Evolutionary conservation across 208 protist species (phyloP).

Genomic region (Crithidia bombi): DNA sequence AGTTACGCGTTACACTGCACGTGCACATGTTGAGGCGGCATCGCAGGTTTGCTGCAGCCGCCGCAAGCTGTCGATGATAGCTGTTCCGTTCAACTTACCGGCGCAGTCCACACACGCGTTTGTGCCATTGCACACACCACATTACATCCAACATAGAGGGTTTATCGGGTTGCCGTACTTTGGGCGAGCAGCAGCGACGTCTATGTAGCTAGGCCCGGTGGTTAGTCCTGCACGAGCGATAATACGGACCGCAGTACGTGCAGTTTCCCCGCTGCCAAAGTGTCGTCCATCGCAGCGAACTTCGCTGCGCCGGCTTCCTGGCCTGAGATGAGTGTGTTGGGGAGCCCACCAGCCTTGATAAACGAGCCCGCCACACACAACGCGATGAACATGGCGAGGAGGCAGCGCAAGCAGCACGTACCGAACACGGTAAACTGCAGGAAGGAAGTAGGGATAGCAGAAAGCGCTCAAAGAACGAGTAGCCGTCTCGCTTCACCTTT

Average conservation of each 20-base stretch:
- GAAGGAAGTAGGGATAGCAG: conserved; percentile 33
- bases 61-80: conserved; percentile 30
- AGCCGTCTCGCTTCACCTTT: conserved; percentile 43
- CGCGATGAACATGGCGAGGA: conserved; percentile 33
- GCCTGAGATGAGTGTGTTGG: conserved; percentile 32
- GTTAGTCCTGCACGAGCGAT: conserved; percentile 18
- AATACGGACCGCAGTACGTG: conserved; percentile 55
- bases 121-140: conserved; percentile 46
- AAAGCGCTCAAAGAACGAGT: conserved; percentile 49
- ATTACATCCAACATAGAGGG: conserved; percentile 36
- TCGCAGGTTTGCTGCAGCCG: conserved; percentile 28
- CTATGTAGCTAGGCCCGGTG: conserved; percentile 2
- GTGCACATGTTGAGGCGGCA: conserved; percentile 26
- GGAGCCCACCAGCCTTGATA: conserved; percentile 35
- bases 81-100: conserved; percentile 20
- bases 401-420: conserved; percentile 29
- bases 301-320: conserved; percentile 5
- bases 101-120: conserved; percentile 52
- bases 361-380: conserved; percentile 32
- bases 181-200: conserved; percentile 18
- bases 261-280: conserved; percentile 46
- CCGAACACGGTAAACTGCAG: conserved; percentile 21
- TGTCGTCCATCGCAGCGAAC: conserved; percentile 36
- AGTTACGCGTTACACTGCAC: conserved; percentile 33
- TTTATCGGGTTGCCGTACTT: conserved; percentile 44